phyloP scores from a whole-genome alignment of 1,284 basidiomycete genomes.

The Leccinum proliferum region DNA sequence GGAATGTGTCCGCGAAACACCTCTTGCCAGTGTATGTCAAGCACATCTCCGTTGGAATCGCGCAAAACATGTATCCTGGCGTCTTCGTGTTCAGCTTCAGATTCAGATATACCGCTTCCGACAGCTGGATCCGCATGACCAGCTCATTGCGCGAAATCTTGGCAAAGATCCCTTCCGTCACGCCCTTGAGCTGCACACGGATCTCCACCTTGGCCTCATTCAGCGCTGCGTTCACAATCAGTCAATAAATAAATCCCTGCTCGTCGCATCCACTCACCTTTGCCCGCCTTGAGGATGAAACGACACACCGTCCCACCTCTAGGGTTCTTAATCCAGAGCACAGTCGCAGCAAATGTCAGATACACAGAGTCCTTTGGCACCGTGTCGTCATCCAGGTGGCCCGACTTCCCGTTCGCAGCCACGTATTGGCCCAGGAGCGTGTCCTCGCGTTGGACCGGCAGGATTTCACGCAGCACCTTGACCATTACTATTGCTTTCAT shows the following conservation, averaged over 20 bases:
- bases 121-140: conserved; percentile 92
- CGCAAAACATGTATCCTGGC: conserved; percentile 80
- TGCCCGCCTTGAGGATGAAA: conserved; percentile 95
- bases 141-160: conserved; percentile 94
- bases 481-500: conserved; percentile 42
- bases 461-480: conserved; percentile 89
- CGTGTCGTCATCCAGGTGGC: conserved; percentile 94
- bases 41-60: conserved; percentile 94
- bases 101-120: conserved; percentile 77
- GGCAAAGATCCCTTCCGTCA: conserved; percentile 92
- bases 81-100: conserved; percentile 88
- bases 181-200: conserved; percentile 95
- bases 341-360: conserved; percentile 85
- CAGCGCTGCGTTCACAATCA: conserved; percentile 50
- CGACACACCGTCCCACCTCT: conserved; percentile 92
- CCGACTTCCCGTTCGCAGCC: conserved; percentile 83
- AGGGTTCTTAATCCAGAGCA: conserved; percentile 89
- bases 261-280: conserved; percentile 55
- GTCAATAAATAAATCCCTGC: conserved; percentile 9
- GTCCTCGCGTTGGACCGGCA: conserved; percentile 73
- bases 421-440: conserved; percentile 92
- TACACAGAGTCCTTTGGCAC: conserved; percentile 89
- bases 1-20: conserved; percentile 85
- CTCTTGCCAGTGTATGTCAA: conserved; percentile 81
- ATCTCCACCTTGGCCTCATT: conserved; percentile 98